A percentile compares a stretch with the other conserved stretches of the same genome.
These are phyloP conservation scores for Trichoderma sp. DNA, from an alignment of 2,329 filamentous ascomycete species.

Conservation along the genomic window DNA sequence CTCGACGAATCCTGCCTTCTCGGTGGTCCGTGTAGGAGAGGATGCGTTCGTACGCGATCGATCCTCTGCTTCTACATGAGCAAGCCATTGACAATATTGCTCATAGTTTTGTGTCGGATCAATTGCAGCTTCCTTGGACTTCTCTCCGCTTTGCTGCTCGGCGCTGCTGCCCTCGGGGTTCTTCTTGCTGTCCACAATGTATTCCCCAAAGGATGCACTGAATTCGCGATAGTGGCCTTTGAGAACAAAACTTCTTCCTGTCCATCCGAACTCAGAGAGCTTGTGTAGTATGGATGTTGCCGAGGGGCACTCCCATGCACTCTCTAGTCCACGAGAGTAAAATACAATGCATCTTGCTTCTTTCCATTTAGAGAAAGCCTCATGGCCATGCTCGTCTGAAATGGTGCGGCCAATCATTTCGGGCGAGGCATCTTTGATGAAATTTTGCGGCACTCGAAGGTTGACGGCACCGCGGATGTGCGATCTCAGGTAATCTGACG, in stretches of 20 bases:
- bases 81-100: slow-evolving; percentile 46
- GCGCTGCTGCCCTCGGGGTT: slow-evolving; percentile 38
- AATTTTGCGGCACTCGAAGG: slow-evolving; percentile 47
- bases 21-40: slow-evolving; percentile 37
- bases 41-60: slow-evolving; percentile 37
- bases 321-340: slow-evolving; percentile 50
- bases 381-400: slow-evolving; percentile 46
- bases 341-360: slow-evolving; percentile 49
- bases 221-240: slow-evolving; percentile 57
- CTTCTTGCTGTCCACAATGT: slow-evolving; percentile 45
- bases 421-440: slow-evolving; percentile 46
- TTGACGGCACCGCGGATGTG: slow-evolving; percentile 53
- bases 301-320: slow-evolving; percentile 49
- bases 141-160: slow-evolving; percentile 24
- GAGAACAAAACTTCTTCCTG: slow-evolving; percentile 50
- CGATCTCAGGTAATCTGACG: slow-evolving; percentile 46
- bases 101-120: slow-evolving; percentile 32
- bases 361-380: slow-evolving; percentile 46
- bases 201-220: slow-evolving; percentile 49
- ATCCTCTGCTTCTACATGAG: slow-evolving; percentile 43
- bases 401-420: slow-evolving; percentile 52
- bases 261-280: slow-evolving; percentile 47
- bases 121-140: background rate
- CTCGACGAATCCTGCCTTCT: slow-evolving; percentile 41
- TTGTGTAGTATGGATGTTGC: slow-evolving; percentile 45